Evolutionary conservation across 495 filamentous ascomycete species (phyloP).

Genomic region (Penicillium parvum): DNA sequence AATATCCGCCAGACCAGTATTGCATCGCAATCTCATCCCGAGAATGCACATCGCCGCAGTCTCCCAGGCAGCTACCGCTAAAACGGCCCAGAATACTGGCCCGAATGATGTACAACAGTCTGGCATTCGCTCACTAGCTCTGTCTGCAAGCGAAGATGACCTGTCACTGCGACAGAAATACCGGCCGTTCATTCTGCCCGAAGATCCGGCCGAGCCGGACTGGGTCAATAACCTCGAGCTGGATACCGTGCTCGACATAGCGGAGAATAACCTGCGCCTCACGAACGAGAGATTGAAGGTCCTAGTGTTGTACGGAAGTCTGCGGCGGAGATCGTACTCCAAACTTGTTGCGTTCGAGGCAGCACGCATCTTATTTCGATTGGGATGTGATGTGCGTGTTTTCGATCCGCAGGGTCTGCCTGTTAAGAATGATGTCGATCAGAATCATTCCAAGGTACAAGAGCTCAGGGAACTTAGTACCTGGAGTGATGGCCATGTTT

Average conservation of each 20-base stretch:
- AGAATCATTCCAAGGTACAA: constrained; percentile 57
- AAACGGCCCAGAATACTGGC: neutral
- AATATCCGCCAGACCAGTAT: neutral
- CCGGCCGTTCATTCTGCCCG: constrained; percentile 52
- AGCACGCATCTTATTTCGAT: constrained; percentile 57
- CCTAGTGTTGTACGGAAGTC: constrained; percentile 60
- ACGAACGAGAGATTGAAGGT: constrained; percentile 51
- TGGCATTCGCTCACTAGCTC: constrained; percentile 40
- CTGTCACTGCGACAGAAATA: constrained; percentile 45
- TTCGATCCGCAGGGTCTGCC: constrained; percentile 59
- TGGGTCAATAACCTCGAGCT: constrained; percentile 58
- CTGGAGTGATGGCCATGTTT: constrained; percentile 70
- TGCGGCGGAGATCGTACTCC: constrained; percentile 58
- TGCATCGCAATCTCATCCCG: constrained; percentile 4
- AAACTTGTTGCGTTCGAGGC: constrained; percentile 58
- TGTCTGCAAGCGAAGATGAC: constrained; percentile 46
- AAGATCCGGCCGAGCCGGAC: constrained; percentile 37
- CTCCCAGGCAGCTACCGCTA: constrained; percentile 2
- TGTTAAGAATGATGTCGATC: constrained; percentile 57
- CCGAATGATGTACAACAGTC: too few relatives aligned
- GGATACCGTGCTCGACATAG: constrained; percentile 49
- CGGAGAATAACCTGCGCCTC: constrained; percentile 37
- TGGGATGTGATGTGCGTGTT: constrained; percentile 65
- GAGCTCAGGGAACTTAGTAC: constrained; percentile 58
- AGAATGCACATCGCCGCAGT: too few relatives aligned